Base-by-base conservation (phyloP, 495 filamentous ascomycete genomes). In the Penicillium macrosclerotiorum region DNA sequence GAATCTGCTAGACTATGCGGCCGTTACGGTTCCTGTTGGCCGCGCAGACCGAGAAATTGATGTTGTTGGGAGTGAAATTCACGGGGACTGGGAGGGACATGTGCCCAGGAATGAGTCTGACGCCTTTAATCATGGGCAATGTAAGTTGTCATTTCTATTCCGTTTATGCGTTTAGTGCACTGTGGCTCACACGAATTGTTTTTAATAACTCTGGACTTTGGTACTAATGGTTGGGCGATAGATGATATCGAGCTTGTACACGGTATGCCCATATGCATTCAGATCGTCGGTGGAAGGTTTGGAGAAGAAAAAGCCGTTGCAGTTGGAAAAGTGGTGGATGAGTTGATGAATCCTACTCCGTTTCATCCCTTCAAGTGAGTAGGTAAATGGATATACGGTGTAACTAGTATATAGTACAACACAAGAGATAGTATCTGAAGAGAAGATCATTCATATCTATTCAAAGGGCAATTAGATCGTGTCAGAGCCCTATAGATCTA, bases 1-100 rank as follows among this genome's bases (percentile, higher is more conserved):
- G 81, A 87, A 89, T 54, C 45, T 86, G 18, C 54, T 87, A 0
- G 78, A 85, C 50, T 87, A 84, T 55, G 74, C 58, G 46, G 64
- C 67, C 5, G 59, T 73, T 47, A 64, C 69, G 8, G 66, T 71
- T 42, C 81, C 80, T 1, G 69, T 76, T 16, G 61, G 63, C 1
- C 67, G 61, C 19, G 78, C 73, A 4, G 71, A 77, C 50, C 37
- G 37, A 26, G 33, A n/a, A 0, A 29, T 67, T 27, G 71, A 72
- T n/a, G n/a, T n/a, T n/a, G n/a, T n/a, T n/a, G n/a, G n/a, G n/a
- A n/a, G n/a, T n/a, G n/a, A n/a, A n/a, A n/a, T n/a, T n/a, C n/a
- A n/a, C n/a, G n/a, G n/a, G n/a, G n/a, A n/a, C n/a, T n/a, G n/a
- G n/a, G n/a, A n/a, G n/a, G n/a, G n/a, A n/a, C n/a, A n/a, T n/a